A percentile compares a stretch with the other conserved stretches of the same genome.
Conservation (phyloP, 176 grass and related monocot genomes). For the Pontederia paniculata region DNA sequence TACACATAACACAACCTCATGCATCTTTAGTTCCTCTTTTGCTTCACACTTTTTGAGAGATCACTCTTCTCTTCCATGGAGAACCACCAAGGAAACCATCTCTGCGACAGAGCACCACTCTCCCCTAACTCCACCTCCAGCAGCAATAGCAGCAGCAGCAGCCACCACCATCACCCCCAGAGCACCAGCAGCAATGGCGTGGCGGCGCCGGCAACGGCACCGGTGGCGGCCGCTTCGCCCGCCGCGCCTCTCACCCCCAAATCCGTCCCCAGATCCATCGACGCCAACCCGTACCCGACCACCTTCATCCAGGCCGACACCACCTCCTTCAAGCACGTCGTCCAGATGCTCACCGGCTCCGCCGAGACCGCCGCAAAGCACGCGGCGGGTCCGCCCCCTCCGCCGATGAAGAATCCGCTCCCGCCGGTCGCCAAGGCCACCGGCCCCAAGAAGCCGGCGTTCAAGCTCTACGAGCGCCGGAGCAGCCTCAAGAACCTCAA, state of each 20-base stretch:
- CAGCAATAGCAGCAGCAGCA: slow-evolving; percentile 23
- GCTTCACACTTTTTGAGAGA: too few species aligned
- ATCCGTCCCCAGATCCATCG: slow-evolving; percentile 28
- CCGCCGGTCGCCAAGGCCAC: slow-evolving; percentile 19
- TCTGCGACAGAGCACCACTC: background rate
- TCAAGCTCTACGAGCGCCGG: slow-evolving; percentile 96
- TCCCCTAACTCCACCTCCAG: slow-evolving; percentile 16
- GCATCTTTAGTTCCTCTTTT: too few species aligned
- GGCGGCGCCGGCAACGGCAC: slow-evolving; percentile 15
- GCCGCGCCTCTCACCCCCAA: slow-evolving; percentile 35
- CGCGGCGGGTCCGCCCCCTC: slow-evolving; percentile 4
- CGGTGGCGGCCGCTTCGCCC: slow-evolving; percentile 23
- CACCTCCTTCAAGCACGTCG: slow-evolving; percentile 88
- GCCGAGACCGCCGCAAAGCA: slow-evolving; percentile 25
- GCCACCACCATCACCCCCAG: background rate
- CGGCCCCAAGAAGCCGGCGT: slow-evolving; percentile 71
- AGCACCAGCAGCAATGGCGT: background rate
- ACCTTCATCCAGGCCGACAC: slow-evolving; percentile 96
- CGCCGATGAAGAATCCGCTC: slow-evolving; percentile 3
- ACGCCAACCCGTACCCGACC: slow-evolving; percentile 73
- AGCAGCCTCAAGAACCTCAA: slow-evolving; percentile 73
- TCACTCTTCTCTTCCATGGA: too few species aligned
- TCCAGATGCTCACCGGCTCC: slow-evolving; percentile 97
- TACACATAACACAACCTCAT: too few species aligned
- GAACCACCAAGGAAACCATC: too few species aligned